These are phyloP conservation scores for Neopestalotiopsis rosae DNA, from an alignment of 2,329 filamentous ascomycete species.

Conservation along the genomic window DNA sequence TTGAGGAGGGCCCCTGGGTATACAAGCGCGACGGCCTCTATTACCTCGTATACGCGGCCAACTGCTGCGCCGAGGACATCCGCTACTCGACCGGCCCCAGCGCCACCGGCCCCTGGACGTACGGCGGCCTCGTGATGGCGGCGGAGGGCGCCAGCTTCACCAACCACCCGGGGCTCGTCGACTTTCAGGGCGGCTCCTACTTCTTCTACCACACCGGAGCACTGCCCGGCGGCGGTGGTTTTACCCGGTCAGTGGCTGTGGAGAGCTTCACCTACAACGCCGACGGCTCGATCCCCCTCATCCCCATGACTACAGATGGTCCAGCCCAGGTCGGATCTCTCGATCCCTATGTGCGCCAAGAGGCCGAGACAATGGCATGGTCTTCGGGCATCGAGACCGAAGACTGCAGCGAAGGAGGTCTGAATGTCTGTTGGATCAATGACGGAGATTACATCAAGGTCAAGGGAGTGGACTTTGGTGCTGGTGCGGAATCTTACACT, in stretches of 20 bases:
- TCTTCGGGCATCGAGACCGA: slow-evolving; percentile 32
- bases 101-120: slow-evolving; percentile 37
- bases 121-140: slow-evolving; percentile 36
- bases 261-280: slow-evolving; percentile 34
- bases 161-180: slow-evolving; percentile 35
- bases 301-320: slow-evolving; percentile 34
- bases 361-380: slow-evolving; percentile 38
- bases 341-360: slow-evolving; percentile 32
- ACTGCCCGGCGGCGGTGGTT: slow-evolving; percentile 34
- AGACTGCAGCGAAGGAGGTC: slow-evolving; percentile 30
- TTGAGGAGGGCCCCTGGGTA: slow-evolving; percentile 38
- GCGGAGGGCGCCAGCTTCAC: slow-evolving; percentile 33
- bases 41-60: slow-evolving; percentile 37
- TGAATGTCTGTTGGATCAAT: slow-evolving; percentile 32
- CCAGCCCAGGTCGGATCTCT: slow-evolving; percentile 32
- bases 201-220: slow-evolving; percentile 41
- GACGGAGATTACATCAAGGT: slow-evolving; percentile 40
- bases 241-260: slow-evolving; percentile 32
- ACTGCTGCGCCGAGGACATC: slow-evolving; percentile 37
- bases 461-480: slow-evolving; percentile 36
- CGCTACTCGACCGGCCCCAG: slow-evolving; percentile 34
- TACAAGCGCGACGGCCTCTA: slow-evolving; percentile 36
- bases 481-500: slow-evolving; percentile 30
- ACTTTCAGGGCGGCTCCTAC: slow-evolving; percentile 35
- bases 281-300: slow-evolving; percentile 35